Base-by-base conservation (phyloP, 2,329 filamentous ascomycete species). In the Myriosclerotinia duriaeana region DNA sequence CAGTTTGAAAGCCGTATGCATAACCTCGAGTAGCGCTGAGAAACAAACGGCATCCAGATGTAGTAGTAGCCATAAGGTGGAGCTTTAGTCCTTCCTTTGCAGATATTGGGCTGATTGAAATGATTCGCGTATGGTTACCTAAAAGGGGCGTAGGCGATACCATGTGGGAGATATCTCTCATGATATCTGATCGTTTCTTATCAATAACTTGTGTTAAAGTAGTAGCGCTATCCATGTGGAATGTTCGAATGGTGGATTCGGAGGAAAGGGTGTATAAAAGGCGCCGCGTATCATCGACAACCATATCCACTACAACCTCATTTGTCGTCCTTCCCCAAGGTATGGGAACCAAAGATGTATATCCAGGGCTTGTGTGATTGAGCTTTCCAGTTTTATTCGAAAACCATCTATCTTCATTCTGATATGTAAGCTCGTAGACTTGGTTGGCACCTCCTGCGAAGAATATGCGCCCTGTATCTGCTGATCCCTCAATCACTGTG, bases 371-470 rank as follows among this genome's bases (percentile, higher is more conserved):
- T 59, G 89, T 94, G 77, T 97, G 95, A 76, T 96, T 96, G 70
- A 94, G 88, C 79, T 93, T 97, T 68, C 89, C 88, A 76, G 92
- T 96, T 71, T 90, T 87, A 77, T 88, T 93, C 64, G 91, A 89
- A 76, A 99, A 99, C 95, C 95, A 99, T 73, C 91, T 90, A 79
- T 99, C 95, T 77, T 98, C 93, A 75, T 97, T 93, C 78, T 98
- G 94, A 77, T 99, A 99, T 72, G 90, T 93, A 64, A 99, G 85
- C 78, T 99, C 95, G 77, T 95, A 92, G 58, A 99, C 87, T 73
- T 98, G 93, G 70, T 92, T 92, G 71, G 94, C 91, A 61, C 83
- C 85, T 48, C 93, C 92, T 53, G 90, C 89, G 75, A 97, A 97
- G 81, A 99, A 99, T 71, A 99, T 95, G 69, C 95, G 90, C 11